A percentile compares a stretch with the other conserved stretches of the same genome.
phyloP scores from a whole-genome alignment of 768 basidiomycete species.

The Termitomyces sp. region DNA sequence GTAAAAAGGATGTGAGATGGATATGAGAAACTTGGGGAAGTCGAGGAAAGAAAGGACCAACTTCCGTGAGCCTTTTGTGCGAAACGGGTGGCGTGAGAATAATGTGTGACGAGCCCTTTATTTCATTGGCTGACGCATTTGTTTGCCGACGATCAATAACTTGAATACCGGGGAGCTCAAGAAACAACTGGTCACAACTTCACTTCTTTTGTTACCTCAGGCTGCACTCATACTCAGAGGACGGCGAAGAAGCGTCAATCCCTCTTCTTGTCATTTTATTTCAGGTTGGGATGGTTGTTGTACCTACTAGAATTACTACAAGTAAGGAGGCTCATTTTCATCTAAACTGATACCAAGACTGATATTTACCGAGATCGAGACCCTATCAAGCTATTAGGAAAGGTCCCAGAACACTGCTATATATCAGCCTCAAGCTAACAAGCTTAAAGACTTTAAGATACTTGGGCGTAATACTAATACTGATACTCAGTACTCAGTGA shows the following conservation, averaged over 20 bases:
- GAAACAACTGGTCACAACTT: background rate
- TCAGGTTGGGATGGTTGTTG: too few species aligned
- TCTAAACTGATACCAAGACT: too few species aligned
- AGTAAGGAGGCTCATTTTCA: too few species aligned
- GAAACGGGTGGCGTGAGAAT: conserved; percentile 15
- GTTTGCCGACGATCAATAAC: background rate
- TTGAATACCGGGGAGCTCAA: background rate
- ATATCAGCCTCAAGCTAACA: too few species aligned
- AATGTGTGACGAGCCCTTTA: conserved; percentile 11
- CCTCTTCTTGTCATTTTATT: too few species aligned
- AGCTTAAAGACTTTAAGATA: too few species aligned
- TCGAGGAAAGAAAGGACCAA: conserved; percentile 3
- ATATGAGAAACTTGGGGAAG: conserved; percentile 4
- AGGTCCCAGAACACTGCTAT: too few species aligned
- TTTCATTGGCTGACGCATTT: conserved; percentile 17
- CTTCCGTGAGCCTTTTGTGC: conserved; percentile 20
- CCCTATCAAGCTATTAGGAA: too few species aligned
- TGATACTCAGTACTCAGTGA: too few species aligned
- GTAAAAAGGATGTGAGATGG: background rate
- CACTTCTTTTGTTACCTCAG: background rate
- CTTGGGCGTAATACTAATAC: too few species aligned
- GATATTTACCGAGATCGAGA: too few species aligned
- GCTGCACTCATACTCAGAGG: background rate
- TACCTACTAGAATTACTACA: too few species aligned
- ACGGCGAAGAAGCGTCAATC: background rate